Base-by-base conservation (phyloP, 148 eudicot species). In the Spergularia marina region DNA sequence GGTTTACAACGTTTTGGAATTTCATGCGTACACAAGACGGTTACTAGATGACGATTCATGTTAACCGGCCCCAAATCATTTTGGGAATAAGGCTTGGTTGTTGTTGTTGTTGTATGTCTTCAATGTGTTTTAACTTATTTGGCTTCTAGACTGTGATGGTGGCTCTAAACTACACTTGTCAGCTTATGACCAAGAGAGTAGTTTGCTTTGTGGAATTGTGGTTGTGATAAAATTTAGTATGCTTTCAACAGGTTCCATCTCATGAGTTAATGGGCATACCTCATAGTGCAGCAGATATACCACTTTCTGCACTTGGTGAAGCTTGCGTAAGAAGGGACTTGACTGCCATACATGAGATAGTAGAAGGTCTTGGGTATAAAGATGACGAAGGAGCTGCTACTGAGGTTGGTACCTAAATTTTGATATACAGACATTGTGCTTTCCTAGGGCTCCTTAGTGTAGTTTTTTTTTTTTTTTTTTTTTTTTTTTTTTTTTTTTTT, bases 351-450 rank as follows among this genome's bases (percentile, higher is more conserved):
- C 97, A 91, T 53, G 97, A 92, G 84, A 78, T 94, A 78, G 21
- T 94, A 53, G 92, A 91, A 81, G 84, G 75, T 57, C 78, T 90
- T 78, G 96, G 93, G 54, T 94, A 94, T 79, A 94, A 90, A 84
- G 97, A 94, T 78, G 98, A 94, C 7, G 98, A 94, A 80, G 98
- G 97, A 76, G 91, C 97, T 79, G 96, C 94, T 61, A 89, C 98
- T 73, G 97, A 95, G 98, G 98, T 95, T 82, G 81, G 86, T 81
- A 70, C 66, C 72, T 23, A 34, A 40, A 39, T 53, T 70, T 54
- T 70, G 23, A 53, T 51, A 53, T 65, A 25, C 23, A 5, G 51
- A 16, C n/a, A 34, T 63, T 15, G 20, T 71, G 51, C 25, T 51
- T 72, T 73, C 14, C 25, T 16, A 44, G 53, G 53, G 68, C 53